Evolutionary conservation across 106 monocot species (phyloP).

Genomic region (Acorus calamus): DNA sequence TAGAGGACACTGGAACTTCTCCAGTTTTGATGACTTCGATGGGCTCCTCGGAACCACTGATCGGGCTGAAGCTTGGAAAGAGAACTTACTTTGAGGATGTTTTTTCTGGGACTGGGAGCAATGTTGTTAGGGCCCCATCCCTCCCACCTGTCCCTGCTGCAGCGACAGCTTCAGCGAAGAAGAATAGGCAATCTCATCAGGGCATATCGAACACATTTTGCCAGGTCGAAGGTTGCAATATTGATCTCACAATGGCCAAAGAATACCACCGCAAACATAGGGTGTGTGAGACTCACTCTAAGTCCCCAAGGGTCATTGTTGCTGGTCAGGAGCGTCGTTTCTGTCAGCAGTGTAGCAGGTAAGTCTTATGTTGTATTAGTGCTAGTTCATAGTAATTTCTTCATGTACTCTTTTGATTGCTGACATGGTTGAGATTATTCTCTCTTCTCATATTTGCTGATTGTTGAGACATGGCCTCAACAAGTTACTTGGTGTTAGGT

Average conservation of each 20-base stretch:
- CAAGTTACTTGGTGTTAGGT: too few relatives aligned
- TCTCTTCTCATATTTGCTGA: too few relatives aligned
- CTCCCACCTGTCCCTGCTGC: slow-evolving; percentile 6
- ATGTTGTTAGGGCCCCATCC: slow-evolving; percentile 12
- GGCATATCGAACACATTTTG: slow-evolving; percentile 19
- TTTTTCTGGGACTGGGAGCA: slow-evolving; percentile 5
- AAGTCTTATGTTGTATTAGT: neutral
- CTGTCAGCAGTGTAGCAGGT: slow-evolving; percentile 83
- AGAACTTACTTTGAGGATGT: slow-evolving; percentile 71
- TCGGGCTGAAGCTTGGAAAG: slow-evolving; percentile 69
- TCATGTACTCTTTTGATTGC: too few relatives aligned
- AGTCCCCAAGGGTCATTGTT: slow-evolving; percentile 46
- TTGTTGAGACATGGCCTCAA: too few relatives aligned
- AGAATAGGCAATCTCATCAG: slow-evolving; percentile 19
- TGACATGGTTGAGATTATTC: too few relatives aligned
- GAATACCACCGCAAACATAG: slow-evolving; percentile 79
- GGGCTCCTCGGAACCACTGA: slow-evolving; percentile 25
- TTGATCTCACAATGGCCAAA: slow-evolving; percentile 45
- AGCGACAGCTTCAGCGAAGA: slow-evolving; percentile 13
- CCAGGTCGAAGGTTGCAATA: slow-evolving; percentile 67
- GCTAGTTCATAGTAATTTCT: too few relatives aligned
- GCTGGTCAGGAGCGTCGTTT: slow-evolving; percentile 64
- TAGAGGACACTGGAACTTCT: slow-evolving; percentile 21
- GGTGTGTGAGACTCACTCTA: slow-evolving; percentile 68
- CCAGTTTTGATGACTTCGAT: neutral